These are phyloP conservation scores for Globisporangium radiosum DNA, from an alignment of 352 stramenopile genomes.

Conservation along the genomic window DNA sequence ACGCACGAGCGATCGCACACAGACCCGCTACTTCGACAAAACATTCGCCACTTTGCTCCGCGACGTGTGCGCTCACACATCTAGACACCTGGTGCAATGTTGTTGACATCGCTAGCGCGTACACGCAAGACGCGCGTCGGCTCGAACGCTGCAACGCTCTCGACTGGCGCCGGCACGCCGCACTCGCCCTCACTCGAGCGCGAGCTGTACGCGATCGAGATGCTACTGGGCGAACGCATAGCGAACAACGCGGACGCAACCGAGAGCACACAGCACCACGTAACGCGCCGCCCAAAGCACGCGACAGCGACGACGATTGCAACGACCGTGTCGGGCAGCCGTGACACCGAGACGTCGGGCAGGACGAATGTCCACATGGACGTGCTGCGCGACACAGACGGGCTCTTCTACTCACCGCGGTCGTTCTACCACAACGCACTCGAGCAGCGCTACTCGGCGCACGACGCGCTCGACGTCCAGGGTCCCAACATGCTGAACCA, in stretches of 20 bases:
- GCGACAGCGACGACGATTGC: not conserved
- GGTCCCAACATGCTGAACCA: conserved; percentile 17
- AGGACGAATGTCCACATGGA: not conserved
- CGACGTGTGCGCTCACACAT: no score
- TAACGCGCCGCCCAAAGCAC: not conserved
- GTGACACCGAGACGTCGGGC: no score
- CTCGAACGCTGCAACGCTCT: conserved; percentile 1
- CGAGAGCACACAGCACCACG: not conserved
- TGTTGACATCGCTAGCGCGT: no score
- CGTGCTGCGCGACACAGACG: not conserved
- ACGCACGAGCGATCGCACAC: no score
- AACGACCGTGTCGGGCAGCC: no score
- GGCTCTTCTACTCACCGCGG: not conserved
- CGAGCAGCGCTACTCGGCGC: not conserved
- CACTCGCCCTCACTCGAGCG: conserved; percentile 2
- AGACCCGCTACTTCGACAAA: no score
- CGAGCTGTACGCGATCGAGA: not conserved
- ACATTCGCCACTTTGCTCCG: no score
- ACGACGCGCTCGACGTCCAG: conserved; percentile 18
- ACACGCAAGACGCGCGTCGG: conserved; percentile 5
- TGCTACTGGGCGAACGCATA: not conserved
- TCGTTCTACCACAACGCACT: not conserved
- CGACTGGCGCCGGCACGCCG: conserved; percentile 2
- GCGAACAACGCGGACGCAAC: not conserved
- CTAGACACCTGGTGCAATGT: no score